These are phyloP conservation scores for Cladosporium velox DNA, from an alignment of 2,329 filamentous ascomycete genomes.

Conservation along the genomic window DNA sequence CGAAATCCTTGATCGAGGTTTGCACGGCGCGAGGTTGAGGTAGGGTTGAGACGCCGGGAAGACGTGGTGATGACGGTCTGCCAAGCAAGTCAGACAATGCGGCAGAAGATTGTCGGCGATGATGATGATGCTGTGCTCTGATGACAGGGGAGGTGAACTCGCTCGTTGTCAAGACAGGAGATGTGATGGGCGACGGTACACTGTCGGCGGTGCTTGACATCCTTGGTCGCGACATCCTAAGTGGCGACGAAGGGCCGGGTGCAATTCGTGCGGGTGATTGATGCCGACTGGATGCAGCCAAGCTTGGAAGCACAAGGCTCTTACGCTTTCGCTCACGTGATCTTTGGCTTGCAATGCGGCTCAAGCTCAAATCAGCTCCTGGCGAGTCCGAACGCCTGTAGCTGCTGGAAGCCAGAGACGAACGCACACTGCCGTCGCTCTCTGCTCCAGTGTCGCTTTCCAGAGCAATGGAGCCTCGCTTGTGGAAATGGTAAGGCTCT, in stretches of 20 bases:
- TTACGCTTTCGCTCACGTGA: slow-evolving; percentile 81
- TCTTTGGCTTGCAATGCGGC: slow-evolving; percentile 66
- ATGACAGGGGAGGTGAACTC: slow-evolving; percentile 78
- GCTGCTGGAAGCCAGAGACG: slow-evolving; percentile 64
- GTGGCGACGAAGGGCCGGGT: slow-evolving; percentile 70
- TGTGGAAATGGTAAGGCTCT: slow-evolving; percentile 57
- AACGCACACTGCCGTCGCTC: slow-evolving; percentile 85
- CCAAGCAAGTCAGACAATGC: slow-evolving; percentile 70
- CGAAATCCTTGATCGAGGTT: slow-evolving; percentile 97
- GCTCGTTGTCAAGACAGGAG: slow-evolving; percentile 78
- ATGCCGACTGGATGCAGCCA: slow-evolving; percentile 71
- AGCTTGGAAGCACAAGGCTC: slow-evolving; percentile 78
- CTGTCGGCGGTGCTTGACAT: slow-evolving; percentile 61
- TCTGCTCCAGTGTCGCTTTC: slow-evolving; percentile 82
- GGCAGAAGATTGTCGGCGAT: slow-evolving; percentile 88
- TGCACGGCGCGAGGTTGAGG: slow-evolving; percentile 85
- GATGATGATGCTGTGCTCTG: slow-evolving; percentile 61
- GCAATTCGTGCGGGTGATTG: slow-evolving; percentile 82
- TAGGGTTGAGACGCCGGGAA: slow-evolving; percentile 73
- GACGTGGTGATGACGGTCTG: slow-evolving; percentile 74
- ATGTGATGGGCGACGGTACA: slow-evolving; percentile 81
- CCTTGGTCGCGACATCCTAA: slow-evolving; percentile 82
- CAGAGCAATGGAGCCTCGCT: slow-evolving; percentile 74
- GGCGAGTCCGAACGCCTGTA: slow-evolving; percentile 79
- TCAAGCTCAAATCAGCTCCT: slow-evolving; percentile 77